Base-by-base conservation (phyloP, 2,329 filamentous ascomycete genomes). In the Immersiporthe knoxdaviesiana region DNA sequence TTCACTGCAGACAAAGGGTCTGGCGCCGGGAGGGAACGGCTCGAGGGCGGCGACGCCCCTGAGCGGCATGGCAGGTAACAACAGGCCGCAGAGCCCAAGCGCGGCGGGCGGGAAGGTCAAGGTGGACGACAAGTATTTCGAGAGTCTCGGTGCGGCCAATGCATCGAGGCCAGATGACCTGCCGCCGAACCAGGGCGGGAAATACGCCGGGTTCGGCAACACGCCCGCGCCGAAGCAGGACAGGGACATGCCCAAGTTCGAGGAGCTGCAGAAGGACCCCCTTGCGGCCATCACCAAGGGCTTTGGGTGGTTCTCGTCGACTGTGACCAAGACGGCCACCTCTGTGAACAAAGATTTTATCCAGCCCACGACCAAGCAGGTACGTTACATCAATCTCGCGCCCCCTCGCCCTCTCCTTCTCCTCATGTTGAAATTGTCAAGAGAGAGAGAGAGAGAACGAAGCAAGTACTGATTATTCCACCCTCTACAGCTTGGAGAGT, bases 261-360 rank as follows among this genome's bases (percentile, higher is more conserved):
- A 96, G 67, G 95, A 98, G 67, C 88, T 98, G 77, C 93, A 97
- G 79, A 92, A 90, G 77, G 96, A 99, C 78, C 94, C 96, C 0
- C 84, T 98, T 72, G 94, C 88, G 1, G 94, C 95, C 21, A 80
- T 99, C 74, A 93, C 90, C 37, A 97, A 97, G 81, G 92, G 95
- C 0, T 97, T 98, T 76, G 95, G 95, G 11, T 98, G 96, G 94
- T 93, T 98, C 76, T 88, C 93, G 24, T 91, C 89, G 44, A 94
- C 93, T 16, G 93, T 98, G 56, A 90, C 90, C 35, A 97, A 96
- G 84, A 92, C 92, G 73, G 96, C 94, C 50, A 97, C 97, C 84
- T 92, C 89, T 21, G 91, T 97, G 32, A 97, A 97, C 78, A 91
- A 96, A 74, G 89, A 91, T 44, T 97, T 93, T 81, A 93, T 99